Conservation (phyloP, 1,284 basidiomycete species). For the Rhodofomes roseus region DNA sequence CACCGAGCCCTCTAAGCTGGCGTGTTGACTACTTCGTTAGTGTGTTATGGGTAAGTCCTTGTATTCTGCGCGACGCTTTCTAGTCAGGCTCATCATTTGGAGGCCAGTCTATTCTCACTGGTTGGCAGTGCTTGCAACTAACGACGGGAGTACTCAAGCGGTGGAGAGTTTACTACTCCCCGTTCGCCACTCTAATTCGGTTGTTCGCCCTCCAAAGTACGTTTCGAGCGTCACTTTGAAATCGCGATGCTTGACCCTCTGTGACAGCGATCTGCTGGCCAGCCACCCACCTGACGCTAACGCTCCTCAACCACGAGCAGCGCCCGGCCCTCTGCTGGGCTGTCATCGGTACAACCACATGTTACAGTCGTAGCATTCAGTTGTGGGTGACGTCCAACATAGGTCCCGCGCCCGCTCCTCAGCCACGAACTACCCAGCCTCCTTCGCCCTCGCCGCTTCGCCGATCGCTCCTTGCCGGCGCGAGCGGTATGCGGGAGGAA, state of each 20-base stretch:
- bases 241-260: neutral
- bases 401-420: constrained; percentile 14
- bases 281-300: constrained; percentile 75
- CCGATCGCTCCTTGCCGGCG: constrained; percentile 4
- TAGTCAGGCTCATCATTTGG: neutral
- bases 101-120: constrained; percentile 67
- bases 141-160: constrained; percentile 78
- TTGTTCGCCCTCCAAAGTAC: constrained; percentile 72
- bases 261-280: constrained; percentile 80
- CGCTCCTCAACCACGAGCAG: constrained; percentile 53
- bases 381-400: constrained; percentile 86
- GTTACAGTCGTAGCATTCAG: constrained; percentile 67
- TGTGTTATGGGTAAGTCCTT: constrained; percentile 58
- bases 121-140: constrained; percentile 74
- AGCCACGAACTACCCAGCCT: constrained; percentile 3
- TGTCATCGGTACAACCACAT: constrained; percentile 78
- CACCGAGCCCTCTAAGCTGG: constrained; percentile 18
- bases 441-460: neutral
- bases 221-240: neutral
- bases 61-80: neutral
- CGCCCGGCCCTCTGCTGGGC: constrained; percentile 79
- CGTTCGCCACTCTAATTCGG: constrained; percentile 76
- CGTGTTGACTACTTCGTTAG: constrained; percentile 60
- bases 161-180: constrained; percentile 81
- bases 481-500: constrained; percentile 27